Conservation (phyloP, 1,139 yeast species). For the Sugiyamaella sp. region DNA sequence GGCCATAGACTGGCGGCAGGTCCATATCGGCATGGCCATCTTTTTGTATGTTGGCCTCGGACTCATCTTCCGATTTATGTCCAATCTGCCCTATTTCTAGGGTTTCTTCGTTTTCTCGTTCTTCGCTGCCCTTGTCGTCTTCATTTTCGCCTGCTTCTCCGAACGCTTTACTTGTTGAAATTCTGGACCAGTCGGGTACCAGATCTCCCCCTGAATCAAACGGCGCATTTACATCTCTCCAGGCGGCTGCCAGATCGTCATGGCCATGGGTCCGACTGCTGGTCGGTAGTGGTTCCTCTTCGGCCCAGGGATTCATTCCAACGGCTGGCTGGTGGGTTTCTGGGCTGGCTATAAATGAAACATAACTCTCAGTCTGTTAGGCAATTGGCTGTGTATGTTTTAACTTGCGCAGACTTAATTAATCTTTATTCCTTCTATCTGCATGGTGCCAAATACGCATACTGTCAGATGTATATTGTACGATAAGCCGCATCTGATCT, state of each 20-base stretch:
- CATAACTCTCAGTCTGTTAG: neutral
- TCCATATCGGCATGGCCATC: too few species aligned
- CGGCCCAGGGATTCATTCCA: constrained; percentile 16
- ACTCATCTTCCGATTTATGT: too few species aligned
- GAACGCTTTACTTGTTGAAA: neutral
- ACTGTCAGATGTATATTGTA: neutral
- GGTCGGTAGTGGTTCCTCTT: constrained; percentile 4
- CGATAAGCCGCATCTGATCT: neutral
- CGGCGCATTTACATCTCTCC: constrained; percentile 6
- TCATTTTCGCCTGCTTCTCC: neutral
- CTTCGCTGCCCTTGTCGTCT: neutral
- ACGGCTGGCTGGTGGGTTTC: too few species aligned
- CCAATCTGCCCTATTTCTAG: neutral
- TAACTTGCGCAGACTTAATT: neutral
- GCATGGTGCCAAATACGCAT: too few species aligned
- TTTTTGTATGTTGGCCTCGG: too few species aligned
- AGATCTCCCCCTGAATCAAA: constrained; percentile 9
- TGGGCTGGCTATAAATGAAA: neutral
- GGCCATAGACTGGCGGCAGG: too few species aligned
- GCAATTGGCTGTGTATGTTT: neutral
- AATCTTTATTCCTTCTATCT: neutral
- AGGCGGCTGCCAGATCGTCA: constrained; percentile 10
- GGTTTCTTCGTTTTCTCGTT: neutral
- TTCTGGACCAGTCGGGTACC: neutral
- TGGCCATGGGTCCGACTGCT: constrained; percentile 1